Conservation (phyloP, 805 yeast species). For the Spathaspora girioi region DNA sequence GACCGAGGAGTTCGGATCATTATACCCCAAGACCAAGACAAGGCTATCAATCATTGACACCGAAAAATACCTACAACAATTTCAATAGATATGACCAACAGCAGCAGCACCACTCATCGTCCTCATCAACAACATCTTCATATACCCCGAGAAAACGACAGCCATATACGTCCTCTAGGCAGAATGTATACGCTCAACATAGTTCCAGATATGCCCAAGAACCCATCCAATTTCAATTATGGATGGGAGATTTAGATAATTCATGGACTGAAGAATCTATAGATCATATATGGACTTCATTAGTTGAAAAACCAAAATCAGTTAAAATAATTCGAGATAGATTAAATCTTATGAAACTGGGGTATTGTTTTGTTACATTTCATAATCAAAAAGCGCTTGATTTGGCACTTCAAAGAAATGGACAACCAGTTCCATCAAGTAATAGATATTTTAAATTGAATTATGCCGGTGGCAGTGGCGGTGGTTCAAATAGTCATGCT, state of each 20-base stretch:
- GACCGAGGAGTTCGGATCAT: slow-evolving; percentile 5
- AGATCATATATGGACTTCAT: slow-evolving; percentile 61
- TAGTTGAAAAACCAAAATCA: slow-evolving; percentile 57
- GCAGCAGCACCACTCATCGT: not conserved
- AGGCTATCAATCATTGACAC: not conserved
- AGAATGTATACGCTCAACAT: slow-evolving; percentile 8
- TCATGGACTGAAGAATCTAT: slow-evolving; percentile 74
- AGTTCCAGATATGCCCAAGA: slow-evolving; percentile 1
- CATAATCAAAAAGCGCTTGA: slow-evolving; percentile 56
- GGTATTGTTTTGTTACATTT: slow-evolving; percentile 80
- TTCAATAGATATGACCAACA: not conserved
- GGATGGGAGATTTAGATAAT: slow-evolving; percentile 93
- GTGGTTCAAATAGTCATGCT: slow-evolving; percentile 29
- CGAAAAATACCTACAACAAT: not conserved
- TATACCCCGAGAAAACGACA: not conserved
- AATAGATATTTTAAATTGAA: slow-evolving; percentile 63
- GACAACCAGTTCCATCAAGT: slow-evolving; percentile 66
- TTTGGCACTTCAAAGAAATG: slow-evolving; percentile 64
- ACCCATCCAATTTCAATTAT: slow-evolving; percentile 40
- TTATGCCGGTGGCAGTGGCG: slow-evolving; percentile 87
- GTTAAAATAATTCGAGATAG: slow-evolving; percentile 75
- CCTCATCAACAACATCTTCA: slow-evolving; percentile 1
- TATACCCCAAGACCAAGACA: slow-evolving; percentile 1
- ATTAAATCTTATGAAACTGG: slow-evolving; percentile 41
- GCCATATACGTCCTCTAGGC: slow-evolving; percentile 3